Evolutionary conservation across 164 flowering plant species (phyloP).

Genomic region (Sextonia rubra): DNA sequence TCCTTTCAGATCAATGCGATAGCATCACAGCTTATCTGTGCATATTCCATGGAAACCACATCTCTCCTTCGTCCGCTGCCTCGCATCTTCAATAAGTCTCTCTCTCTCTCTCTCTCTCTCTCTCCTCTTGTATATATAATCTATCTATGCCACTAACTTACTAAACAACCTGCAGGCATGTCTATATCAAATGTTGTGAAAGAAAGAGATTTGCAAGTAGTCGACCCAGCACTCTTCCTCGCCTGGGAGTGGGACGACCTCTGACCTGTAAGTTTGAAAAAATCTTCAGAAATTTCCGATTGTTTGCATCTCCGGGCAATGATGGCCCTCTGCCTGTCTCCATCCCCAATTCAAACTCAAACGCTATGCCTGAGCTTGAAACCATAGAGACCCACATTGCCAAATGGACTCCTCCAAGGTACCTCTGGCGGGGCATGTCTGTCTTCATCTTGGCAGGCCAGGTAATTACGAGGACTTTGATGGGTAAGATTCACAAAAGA

Average conservation of each 20-base stretch:
- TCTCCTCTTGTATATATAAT: no score
- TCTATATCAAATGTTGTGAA: constrained; percentile 5
- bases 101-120: constrained; percentile 7
- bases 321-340: constrained; percentile 43
- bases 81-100: constrained; percentile 24
- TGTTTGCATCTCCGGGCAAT: constrained; percentile 24
- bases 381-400: constrained; percentile 25
- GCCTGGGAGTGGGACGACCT: constrained; percentile 1
- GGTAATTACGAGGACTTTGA: constrained; percentile 51
- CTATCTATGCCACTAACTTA: background rate
- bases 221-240: no score
- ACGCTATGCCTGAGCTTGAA: constrained; percentile 27
- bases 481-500: constrained; percentile 71
- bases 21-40: constrained; percentile 5
- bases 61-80: constrained; percentile 19
- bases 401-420: constrained; percentile 76
- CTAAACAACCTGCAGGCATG: constrained; percentile 25
- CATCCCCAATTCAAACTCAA: constrained; percentile 23
- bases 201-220: constrained; percentile 9
- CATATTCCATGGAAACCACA: constrained; percentile 28
- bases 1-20: background rate
- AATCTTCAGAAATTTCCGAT: constrained; percentile 9
- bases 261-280: constrained; percentile 13
- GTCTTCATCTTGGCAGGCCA: constrained; percentile 75
- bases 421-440: constrained; percentile 85